Conservation (phyloP, 176 grass and related monocot genomes). For the Oryza meridionalis region DNA sequence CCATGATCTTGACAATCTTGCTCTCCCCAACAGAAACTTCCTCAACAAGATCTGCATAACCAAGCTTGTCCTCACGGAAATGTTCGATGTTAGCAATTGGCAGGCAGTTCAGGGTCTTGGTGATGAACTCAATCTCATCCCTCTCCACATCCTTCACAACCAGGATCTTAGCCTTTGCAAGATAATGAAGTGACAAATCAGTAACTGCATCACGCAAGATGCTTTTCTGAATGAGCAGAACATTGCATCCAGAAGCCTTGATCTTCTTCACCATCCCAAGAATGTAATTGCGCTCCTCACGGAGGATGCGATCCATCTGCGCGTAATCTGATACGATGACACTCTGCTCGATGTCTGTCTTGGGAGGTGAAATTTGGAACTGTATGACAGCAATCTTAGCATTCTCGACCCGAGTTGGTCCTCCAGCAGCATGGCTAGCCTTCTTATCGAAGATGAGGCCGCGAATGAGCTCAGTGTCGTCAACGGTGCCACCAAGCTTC, state of each 20-base stretch:
- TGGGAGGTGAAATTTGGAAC: constrained; percentile 91
- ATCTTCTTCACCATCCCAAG: constrained; percentile 97
- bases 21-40: constrained; percentile 85
- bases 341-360: constrained; percentile 96
- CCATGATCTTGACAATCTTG: constrained; percentile 82
- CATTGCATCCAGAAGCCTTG: constrained; percentile 81
- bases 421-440: constrained; percentile 77
- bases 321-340: constrained; percentile 90
- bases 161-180: constrained; percentile 87
- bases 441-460: constrained; percentile 95
- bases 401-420: constrained; percentile 67
- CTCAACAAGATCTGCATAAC: constrained; percentile 78
- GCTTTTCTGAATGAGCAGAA: constrained; percentile 92
- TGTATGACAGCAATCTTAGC: constrained; percentile 97
- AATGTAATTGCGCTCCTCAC: constrained; percentile 90
- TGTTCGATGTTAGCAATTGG: constrained; percentile 97
- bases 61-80: constrained; percentile 87
- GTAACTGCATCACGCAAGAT: constrained; percentile 91
- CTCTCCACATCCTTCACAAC: constrained; percentile 93
- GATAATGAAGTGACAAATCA: constrained; percentile 88
- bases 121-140: constrained; percentile 97
- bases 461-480: constrained; percentile 75
- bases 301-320: constrained; percentile 94
- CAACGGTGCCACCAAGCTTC: constrained; percentile 81
- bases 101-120: constrained; percentile 89